Base-by-base conservation (phyloP, 1,284 basidiomycete species). In the Marasmius sp. region DNA sequence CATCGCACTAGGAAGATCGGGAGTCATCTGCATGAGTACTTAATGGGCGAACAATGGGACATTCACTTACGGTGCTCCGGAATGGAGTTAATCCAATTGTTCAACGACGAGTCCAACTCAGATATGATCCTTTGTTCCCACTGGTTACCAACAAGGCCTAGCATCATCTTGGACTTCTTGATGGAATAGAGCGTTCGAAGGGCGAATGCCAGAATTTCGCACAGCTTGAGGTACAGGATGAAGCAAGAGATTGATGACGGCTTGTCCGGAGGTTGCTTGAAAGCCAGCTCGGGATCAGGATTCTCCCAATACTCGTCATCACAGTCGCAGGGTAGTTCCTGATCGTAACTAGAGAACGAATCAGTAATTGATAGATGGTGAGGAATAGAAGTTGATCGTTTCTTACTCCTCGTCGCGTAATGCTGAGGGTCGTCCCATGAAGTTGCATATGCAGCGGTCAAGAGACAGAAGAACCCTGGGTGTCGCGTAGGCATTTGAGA, bases 351-450 rank as follows among this genome's bases (percentile, higher is more conserved):
- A 61, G 7, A 52, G 36, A 14, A 37, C 3, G 10, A 1, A 14
- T 49, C 12, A 54, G 34, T n/a, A 18, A 18, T 10, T 53, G 45
- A 47, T 16, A 18, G 45, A 6, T 14, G 10, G n/a, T n/a, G 9
- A 16, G 8, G n/a, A 34, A 11, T 20, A 37, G 45, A 4, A 4
- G 11, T 34, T 50, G 22, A 8, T 36, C 55, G 10, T n/a, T 62
- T 62, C 85, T 66, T 67, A 90, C 88, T 94, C 92, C 72, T 92
- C 90, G 64, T 93, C 91, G 39, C 90, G 86, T 12, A 94, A 82
- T 1, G 87, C 85, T 64, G 88, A 85, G 2, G 90, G 88, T 16
- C 92, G 80, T 1, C 92, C 92, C 39, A 92, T 81, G n/a, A 83
- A 84, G 0, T 86, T 82, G 65, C 87, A 88, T 60, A 84, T 81